A percentile compares a stretch with the other conserved stretches of the same genome.
Evolutionary conservation across 2,329 filamentous ascomycete species (phyloP).

Genomic region (Aspergillus pseudonomiae): DNA sequence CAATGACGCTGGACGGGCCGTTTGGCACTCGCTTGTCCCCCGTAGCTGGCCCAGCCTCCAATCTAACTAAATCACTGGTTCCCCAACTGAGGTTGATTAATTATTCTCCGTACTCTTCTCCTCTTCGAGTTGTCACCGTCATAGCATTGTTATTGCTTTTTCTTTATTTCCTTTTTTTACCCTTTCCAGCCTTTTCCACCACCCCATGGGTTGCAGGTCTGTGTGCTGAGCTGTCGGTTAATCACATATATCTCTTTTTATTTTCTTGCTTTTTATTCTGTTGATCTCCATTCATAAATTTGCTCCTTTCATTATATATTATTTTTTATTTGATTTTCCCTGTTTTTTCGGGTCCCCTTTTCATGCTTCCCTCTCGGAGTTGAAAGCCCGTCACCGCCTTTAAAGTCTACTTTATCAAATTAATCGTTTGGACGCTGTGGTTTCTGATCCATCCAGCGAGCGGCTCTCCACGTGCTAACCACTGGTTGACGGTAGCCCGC

Average conservation of each 20-base stretch:
- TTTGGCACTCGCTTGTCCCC: slow-evolving; percentile 16
- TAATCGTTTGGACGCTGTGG: background rate
- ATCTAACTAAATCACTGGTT: slow-evolving; percentile 14
- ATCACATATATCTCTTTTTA: slow-evolving; percentile 21
- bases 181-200: background rate
- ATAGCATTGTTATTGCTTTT: background rate
- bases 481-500: slow-evolving; percentile 24
- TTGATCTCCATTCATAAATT: background rate
- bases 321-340: background rate
- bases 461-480: slow-evolving; percentile 30
- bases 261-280: background rate
- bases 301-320: background rate
- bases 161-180: slow-evolving; percentile 7
- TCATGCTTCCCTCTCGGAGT: background rate
- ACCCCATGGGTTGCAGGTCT: slow-evolving; percentile 17
- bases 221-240: slow-evolving; percentile 29
- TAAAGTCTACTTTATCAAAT: slow-evolving; percentile 5
- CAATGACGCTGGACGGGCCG: slow-evolving; percentile 12
- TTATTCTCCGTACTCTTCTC: slow-evolving; percentile 2
- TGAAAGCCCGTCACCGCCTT: slow-evolving; percentile 15
- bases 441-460: slow-evolving; percentile 16
- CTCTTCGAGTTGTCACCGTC: background rate
- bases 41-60: slow-evolving; percentile 22
- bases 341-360: background rate
- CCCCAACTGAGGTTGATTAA: slow-evolving; percentile 1